These are phyloP conservation scores for Pleurotus platypus DNA, from an alignment of 768 basidiomycete genomes.

Conservation along the genomic window DNA sequence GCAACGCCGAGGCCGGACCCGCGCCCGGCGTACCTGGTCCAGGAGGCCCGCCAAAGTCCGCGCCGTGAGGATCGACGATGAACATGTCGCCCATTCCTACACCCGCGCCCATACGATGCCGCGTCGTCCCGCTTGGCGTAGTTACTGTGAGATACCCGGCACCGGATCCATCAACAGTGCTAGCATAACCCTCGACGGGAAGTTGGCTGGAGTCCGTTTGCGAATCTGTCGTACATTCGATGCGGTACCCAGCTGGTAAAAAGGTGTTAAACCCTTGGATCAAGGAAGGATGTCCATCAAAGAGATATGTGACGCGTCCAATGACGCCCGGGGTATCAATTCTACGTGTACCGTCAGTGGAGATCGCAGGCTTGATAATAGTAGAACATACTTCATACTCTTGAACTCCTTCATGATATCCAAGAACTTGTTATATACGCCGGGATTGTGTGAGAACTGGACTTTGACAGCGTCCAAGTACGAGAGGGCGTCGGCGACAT, in stretches of 20 bases:
- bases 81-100: no score
- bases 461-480: constrained; percentile 92
- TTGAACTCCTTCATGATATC: constrained; percentile 99
- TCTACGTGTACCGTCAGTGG: constrained; percentile 32
- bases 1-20: no score
- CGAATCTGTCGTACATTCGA: constrained; percentile 70
- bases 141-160: background rate
- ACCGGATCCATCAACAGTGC: background rate
- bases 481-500: constrained; percentile 90
- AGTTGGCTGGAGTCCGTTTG: background rate
- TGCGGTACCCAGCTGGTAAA: constrained; percentile 90
- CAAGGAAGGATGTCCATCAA: constrained; percentile 83
- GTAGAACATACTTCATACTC: constrained; percentile 68
- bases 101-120: background rate
- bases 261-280: constrained; percentile 99
- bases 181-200: background rate
- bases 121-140: background rate
- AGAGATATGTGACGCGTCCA: constrained; percentile 88
- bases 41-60: no score
- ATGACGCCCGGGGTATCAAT: constrained; percentile 99
- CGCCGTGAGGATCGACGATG: no score
- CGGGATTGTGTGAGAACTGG: constrained; percentile 87
- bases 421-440: constrained; percentile 91
- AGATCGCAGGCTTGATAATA: background rate
- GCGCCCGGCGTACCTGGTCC: background rate